Evolutionary conservation across 2,329 filamentous ascomycete species (phyloP).

Genomic region (Fusarium sacchari): DNA sequence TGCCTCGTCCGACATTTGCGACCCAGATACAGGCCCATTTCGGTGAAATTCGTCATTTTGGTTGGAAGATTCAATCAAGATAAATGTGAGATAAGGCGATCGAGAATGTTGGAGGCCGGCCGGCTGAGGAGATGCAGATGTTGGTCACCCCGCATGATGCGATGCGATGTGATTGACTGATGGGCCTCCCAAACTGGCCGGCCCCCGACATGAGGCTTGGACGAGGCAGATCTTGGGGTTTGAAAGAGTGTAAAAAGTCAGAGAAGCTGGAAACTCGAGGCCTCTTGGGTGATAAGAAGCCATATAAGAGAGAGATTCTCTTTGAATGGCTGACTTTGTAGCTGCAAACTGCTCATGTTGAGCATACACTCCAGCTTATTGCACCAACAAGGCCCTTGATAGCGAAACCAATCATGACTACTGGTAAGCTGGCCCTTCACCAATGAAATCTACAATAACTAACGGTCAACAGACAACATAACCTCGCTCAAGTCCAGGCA

Average conservation of each 20-base stretch:
- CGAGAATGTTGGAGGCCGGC: slow-evolving; percentile 3
- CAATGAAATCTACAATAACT: background rate
- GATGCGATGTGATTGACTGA: slow-evolving; percentile 31
- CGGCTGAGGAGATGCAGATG: background rate
- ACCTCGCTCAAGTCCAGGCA: slow-evolving; percentile 25
- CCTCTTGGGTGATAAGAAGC: background rate
- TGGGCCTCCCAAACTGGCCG: slow-evolving; percentile 36
- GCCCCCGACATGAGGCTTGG: slow-evolving; percentile 26
- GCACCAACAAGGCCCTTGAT: background rate
- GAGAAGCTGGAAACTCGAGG: background rate
- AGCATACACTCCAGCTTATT: background rate
- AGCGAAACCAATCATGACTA: background rate
- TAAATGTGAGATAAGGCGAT: background rate
- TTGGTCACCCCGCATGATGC: slow-evolving; percentile 29
- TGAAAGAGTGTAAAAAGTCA: background rate
- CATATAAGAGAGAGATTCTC: background rate
- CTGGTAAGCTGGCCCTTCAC: background rate
- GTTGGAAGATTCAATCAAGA: background rate
- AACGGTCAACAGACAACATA: background rate
- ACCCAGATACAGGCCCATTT: background rate
- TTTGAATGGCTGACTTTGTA: background rate
- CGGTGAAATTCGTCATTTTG: background rate
- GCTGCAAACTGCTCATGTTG: background rate
- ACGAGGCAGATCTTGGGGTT: background rate
- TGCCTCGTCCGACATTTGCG: slow-evolving; percentile 28